Conservation (phyloP, 164 flowering plant genomes). For the Kingdonia uniflora region DNA sequence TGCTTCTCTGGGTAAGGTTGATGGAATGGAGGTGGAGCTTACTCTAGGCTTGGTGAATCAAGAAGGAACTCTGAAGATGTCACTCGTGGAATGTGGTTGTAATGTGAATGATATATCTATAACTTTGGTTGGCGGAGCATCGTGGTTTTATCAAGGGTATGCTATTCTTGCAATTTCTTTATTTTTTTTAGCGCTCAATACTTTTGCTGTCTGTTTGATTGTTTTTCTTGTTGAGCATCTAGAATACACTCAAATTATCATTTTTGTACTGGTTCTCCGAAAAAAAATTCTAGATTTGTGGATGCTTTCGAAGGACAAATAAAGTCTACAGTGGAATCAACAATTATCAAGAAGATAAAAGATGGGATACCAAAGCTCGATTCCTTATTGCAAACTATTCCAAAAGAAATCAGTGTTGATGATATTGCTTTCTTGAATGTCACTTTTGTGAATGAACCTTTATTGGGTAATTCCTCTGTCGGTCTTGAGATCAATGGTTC, state of each 20-base stretch:
- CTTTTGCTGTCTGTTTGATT: too few species aligned
- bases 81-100: conserved; percentile 61
- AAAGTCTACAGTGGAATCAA: conserved; percentile 59
- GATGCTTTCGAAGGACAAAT: conserved; percentile 76
- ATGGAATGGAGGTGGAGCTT: conserved; percentile 81
- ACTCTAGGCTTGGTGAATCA: conserved; percentile 52
- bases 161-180: too few species aligned
- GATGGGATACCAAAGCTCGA: conserved; percentile 62
- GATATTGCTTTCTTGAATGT: conserved; percentile 60
- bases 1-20: conserved; percentile 51
- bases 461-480: conserved; percentile 47
- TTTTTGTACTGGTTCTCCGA: not conserved
- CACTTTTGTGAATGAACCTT: conserved; percentile 51
- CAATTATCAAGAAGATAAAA: conserved; percentile 53
- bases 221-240: too few species aligned
- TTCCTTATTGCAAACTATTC: conserved; percentile 52
- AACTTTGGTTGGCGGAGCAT: conserved; percentile 81
- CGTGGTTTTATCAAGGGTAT: conserved; percentile 98
- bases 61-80: conserved; percentile 54
- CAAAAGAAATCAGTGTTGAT: conserved; percentile 49
- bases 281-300: conserved; percentile 53
- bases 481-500: conserved; percentile 73
- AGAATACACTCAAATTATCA: too few species aligned
- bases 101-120: conserved; percentile 56
- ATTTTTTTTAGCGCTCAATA: too few species aligned